A percentile compares a stretch with the other conserved stretches of the same genome.
Evolutionary conservation across 2,329 filamentous ascomycete species (phyloP).

Genomic region (Apiospora sp.): DNA sequence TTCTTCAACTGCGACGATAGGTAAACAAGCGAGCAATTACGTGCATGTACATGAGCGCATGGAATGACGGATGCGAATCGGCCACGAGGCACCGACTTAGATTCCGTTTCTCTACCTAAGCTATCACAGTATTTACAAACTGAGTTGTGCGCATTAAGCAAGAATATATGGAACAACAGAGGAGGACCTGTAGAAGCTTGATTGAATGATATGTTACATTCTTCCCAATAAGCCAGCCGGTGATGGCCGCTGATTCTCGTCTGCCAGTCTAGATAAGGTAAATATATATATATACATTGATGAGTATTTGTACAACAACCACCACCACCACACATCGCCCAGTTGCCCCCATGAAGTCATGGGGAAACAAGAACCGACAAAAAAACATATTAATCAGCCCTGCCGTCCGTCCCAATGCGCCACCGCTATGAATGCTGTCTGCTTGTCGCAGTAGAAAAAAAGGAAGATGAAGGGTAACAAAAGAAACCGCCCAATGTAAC

Average conservation of each 20-base stretch:
- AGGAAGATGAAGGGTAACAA: background rate
- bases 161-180: background rate
- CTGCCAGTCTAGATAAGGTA: slow-evolving; percentile 1
- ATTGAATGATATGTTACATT: background rate
- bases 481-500: background rate
- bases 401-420: background rate
- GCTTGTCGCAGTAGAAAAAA: background rate
- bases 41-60: no score
- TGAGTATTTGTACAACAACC: background rate
- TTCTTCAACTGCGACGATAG: no score
- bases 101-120: no score
- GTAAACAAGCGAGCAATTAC: no score
- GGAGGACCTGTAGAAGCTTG: background rate
- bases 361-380: background rate
- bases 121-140: background rate
- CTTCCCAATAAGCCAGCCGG: background rate
- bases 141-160: background rate
- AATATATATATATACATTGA: background rate
- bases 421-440: slow-evolving; percentile 19
- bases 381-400: slow-evolving; percentile 4
- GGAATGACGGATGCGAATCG: no score
- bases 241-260: background rate
- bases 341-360: background rate
- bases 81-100: no score
- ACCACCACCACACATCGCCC: background rate